Evolutionary conservation across 805 yeast genomes (phyloP).

Genomic region (Torulaspora delbrueckii): DNA sequence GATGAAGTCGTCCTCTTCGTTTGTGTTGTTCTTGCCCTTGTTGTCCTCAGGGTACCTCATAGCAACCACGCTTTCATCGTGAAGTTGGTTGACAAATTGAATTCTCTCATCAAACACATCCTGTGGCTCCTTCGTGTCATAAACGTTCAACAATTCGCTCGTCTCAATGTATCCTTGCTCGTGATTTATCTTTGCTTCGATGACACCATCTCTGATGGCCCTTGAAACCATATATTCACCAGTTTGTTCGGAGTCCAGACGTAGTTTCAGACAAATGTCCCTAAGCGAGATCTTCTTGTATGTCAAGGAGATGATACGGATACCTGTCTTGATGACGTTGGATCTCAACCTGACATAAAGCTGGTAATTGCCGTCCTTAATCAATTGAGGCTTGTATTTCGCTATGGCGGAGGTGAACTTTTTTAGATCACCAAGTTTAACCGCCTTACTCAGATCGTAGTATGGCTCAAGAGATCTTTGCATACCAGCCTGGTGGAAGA

Average conservation of each 20-base stretch:
- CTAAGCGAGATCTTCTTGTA: conserved; percentile 86
- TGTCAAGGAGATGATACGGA: conserved; percentile 84
- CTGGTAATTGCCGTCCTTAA: conserved; percentile 75
- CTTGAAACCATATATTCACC: conserved; percentile 96
- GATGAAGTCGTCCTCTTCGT: conserved; percentile 19
- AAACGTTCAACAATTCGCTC: conserved; percentile 77
- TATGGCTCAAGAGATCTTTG: conserved; percentile 71
- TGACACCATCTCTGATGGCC: conserved; percentile 95
- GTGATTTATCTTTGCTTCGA: conserved; percentile 90
- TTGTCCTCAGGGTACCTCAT: conserved; percentile 76
- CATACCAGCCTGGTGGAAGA: conserved; percentile 61
- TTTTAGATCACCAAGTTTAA: conserved; percentile 82
- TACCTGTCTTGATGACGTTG: conserved; percentile 96
- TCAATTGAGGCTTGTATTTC: conserved; percentile 56
- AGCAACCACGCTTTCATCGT: conserved; percentile 87
- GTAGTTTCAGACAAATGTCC: conserved; percentile 89
- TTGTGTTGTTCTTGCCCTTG: conserved; percentile 20
- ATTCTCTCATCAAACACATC: conserved; percentile 87
- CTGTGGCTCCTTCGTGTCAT: conserved; percentile 85
- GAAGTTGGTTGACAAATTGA: conserved; percentile 81
- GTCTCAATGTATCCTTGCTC: conserved; percentile 88
- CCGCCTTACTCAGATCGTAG: conserved; percentile 83
- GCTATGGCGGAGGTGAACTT: conserved; percentile 67
- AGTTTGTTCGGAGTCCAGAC: conserved; percentile 88
- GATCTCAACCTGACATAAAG: conserved; percentile 87